These are phyloP conservation scores for Syncephalastrum contaminatum DNA, from an alignment of 371 early-diverging fungal genomes.

Conservation along the genomic window DNA sequence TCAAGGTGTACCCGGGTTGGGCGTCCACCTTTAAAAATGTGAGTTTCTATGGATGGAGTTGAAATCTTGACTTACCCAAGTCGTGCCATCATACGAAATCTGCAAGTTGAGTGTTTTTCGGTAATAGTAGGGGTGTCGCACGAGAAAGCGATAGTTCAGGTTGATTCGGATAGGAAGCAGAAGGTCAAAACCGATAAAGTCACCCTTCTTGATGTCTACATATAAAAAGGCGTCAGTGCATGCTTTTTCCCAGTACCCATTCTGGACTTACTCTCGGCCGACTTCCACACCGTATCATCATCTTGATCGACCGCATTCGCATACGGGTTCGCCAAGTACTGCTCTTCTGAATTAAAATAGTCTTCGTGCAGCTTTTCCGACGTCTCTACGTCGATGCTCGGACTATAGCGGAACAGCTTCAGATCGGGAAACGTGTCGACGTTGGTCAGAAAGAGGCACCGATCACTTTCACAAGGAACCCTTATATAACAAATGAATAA, in stretches of 20 bases:
- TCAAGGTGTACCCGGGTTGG: constrained; percentile 16
- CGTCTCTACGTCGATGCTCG: constrained; percentile 44
- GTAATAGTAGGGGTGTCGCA: constrained; percentile 37
- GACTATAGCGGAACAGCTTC: constrained; percentile 48
- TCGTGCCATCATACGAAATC: constrained; percentile 43
- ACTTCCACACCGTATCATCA: constrained; percentile 44
- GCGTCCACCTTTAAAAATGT: constrained; percentile 20
- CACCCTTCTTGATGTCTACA: constrained; percentile 46
- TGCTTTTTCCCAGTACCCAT: not conserved
- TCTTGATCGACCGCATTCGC: constrained; percentile 54
- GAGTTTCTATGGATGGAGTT: not conserved
- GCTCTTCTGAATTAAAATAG: constrained; percentile 35
- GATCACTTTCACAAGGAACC: constrained; percentile 54
- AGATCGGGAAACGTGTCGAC: constrained; percentile 50
- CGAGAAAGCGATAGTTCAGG: constrained; percentile 41
- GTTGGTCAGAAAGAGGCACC: constrained; percentile 60
- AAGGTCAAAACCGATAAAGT: constrained; percentile 65
- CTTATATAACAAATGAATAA: constrained; percentile 11
- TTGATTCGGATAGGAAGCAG: constrained; percentile 53
- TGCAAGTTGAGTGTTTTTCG: constrained; percentile 26
- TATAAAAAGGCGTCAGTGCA: not conserved
- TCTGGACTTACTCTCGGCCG: constrained; percentile 30
- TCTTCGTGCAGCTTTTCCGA: constrained; percentile 48
- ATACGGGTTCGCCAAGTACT: constrained; percentile 38
- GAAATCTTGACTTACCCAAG: constrained; percentile 38